Evolutionary conservation across 208 protist genomes (phyloP), one percentile per base, ranked within the genome.

Genomic region (Vickermania ingenoplastis): DNA sequence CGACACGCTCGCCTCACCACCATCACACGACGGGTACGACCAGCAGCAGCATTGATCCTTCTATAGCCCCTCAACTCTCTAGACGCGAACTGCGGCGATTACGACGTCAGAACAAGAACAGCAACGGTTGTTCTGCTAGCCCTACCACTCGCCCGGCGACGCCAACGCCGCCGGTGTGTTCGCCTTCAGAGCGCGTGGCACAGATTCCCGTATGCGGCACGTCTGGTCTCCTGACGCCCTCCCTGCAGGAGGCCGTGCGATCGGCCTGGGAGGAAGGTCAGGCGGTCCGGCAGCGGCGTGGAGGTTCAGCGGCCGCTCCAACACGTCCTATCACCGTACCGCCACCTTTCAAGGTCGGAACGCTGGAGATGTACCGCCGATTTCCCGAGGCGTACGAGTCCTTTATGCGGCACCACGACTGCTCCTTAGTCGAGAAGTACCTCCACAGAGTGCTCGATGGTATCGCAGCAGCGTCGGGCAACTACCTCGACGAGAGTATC

Each of bases 361-460:
- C 81, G 5, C 52, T 80, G 30, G 86, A 93, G 59, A 89, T 93
- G 71, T 93, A 93, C 70, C 48, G 70, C 1, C 80, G 82, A 2
- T 90, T 90, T 56, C 78, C 86, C 0, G 52, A 77, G 31, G 81
- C 78, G 11, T 93, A 93, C 61, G 86, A 93, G 28, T 29, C 76
- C 24, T 67, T 93, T 54, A 93, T 93, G 86, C 36, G 61, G 7
- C 63, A 69, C 41, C 86, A 93, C 67, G 67, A 91, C 62, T 93
- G 86, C 57, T 56, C 27, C 24, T 71, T 67, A 4, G 30, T 92
- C 28, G 51, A 73, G 30, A 17, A 49, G 23, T 70, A 65, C 36
- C 69, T 86, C n/a, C 28, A 78, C 21, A 63, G 72, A 17, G 31
- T 88, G 3, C 31, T 89, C n/a, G 59, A 26, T 3, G 57, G 79